Evolutionary conservation across 2,329 filamentous ascomycete genomes (phyloP), one percentile per base, ranked within the genome.

Genomic region (Ilyonectria mors-panacis): DNA sequence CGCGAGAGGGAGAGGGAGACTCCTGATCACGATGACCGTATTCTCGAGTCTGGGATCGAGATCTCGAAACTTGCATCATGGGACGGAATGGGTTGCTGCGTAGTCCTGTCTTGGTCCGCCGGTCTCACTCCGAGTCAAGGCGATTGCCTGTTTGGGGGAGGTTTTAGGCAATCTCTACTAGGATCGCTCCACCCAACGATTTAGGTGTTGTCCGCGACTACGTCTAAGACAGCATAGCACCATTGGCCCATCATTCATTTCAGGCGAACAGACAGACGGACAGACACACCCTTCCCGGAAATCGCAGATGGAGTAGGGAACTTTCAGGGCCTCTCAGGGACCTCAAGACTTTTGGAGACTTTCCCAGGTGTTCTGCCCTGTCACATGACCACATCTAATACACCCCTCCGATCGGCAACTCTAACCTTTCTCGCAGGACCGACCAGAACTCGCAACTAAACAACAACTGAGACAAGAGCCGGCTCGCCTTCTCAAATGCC

Each of bases 211-310:
- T 7, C 28, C n/a, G 17, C 45, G 45, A 21, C 28, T 33, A 28
- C n/a, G 50, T 23, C 50, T 35, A 37, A 53, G 28, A 53, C 50
- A 53, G 19, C 30, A 53, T 15, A 8, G 1, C 28, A 35, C 19
- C 10, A 44, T 4, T 19, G 15, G 12, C 51, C 13, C 9, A 17
- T 33, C 50, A 23, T 35, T 35, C 61, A 63, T 63, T 54, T 63
- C 33, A 63, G 60, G 58, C 53, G 53, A 35, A 19, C 17, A 37
- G 42, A 45, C 45, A 58, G 45, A 42, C 23, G 6, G 26, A 26
- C 26, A 26, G 26, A 26, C 58, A 44, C 17, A 21, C 35, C 61
- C 45, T 35, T 53, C 50, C 44, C 37, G 30, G 61, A 63, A 58
- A 54, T 63, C 37, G 59, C 35, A 54, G 35, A 42, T 13, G 37